Conservation (phyloP, 371 early-diverging fungal genomes). For the Sporodiniella umbellata region DNA sequence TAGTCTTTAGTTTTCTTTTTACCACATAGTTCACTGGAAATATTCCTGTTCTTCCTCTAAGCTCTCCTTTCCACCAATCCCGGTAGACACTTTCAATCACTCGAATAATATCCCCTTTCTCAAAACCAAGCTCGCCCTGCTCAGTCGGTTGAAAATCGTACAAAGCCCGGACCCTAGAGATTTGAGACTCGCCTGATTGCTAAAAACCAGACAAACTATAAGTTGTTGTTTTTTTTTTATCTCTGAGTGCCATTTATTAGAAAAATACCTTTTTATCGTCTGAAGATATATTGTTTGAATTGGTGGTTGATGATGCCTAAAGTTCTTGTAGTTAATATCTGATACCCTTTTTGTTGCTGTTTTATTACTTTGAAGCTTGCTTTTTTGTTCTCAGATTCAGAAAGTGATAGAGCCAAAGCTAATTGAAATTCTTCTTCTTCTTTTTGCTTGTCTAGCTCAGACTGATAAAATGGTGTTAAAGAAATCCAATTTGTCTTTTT, state of each 20-base stretch:
- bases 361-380: conserved; percentile 36
- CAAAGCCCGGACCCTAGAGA: conserved; percentile 76
- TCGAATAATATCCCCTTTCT: conserved; percentile 74
- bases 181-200: conserved; percentile 32
- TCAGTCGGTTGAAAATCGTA: conserved; percentile 86
- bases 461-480: conserved; percentile 19
- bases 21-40: conserved; percentile 86
- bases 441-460: conserved; percentile 71
- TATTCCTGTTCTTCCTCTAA: conserved; percentile 72
- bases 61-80: conserved; percentile 92
- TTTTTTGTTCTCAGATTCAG: conserved; percentile 55
- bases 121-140: conserved; percentile 79
- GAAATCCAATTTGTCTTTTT: not conserved
- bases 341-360: conserved; percentile 12
- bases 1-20: conserved; percentile 35
- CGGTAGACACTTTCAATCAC: conserved; percentile 83
- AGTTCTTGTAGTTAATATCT: not conserved
- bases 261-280: not conserved
- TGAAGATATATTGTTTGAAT: conserved; percentile 1
- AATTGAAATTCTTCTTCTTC: conserved; percentile 91
- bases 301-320: conserved; percentile 21
- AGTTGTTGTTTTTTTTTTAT: no score
- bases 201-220: not conserved
- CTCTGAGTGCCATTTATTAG: no score
- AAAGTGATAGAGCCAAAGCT: conserved; percentile 88